phyloP scores from a whole-genome alignment of 441 rosid genomes.

The Pelargonium fulgidum region DNA sequence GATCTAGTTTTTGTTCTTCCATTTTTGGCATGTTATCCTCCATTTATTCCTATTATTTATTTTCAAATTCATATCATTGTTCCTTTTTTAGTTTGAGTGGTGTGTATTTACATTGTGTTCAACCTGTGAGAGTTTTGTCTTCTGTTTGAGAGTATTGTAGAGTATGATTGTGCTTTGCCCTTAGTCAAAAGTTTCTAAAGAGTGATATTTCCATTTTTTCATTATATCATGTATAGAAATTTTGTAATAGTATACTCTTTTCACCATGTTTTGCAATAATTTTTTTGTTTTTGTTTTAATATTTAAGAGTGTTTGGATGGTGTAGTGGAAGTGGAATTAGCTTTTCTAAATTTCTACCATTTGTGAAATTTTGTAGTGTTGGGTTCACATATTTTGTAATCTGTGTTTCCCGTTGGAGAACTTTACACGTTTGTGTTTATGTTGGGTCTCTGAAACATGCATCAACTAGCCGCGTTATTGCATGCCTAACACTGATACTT shows the following conservation, averaged over 20 bases:
- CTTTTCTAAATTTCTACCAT: no score
- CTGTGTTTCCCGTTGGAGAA: no score
- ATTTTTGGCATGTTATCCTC: neutral
- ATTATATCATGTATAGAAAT: neutral
- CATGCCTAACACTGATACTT: no score
- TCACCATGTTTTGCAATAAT: no score
- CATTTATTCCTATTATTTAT: neutral
- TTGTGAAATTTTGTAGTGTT: no score
- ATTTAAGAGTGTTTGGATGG: no score
- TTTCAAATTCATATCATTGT: neutral
- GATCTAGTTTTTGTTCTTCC: neutral
- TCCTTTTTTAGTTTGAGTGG: neutral
- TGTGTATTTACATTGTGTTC: neutral
- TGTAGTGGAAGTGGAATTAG: no score
- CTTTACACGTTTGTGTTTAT: no score
- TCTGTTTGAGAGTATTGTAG: neutral
- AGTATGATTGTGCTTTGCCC: neutral
- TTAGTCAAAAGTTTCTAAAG: neutral
- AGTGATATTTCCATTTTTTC: neutral
- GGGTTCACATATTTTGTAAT: no score
- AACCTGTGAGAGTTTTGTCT: neutral
- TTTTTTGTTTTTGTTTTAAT: no score
- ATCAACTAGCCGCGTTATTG: no score
- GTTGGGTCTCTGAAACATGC: no score
- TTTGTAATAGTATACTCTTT: neutral